A percentile compares a stretch with the other conserved stretches of the same genome.
These are phyloP conservation scores for Oryza punctata DNA, from an alignment of 176 grass and related monocot genomes.

Conservation along the genomic window DNA sequence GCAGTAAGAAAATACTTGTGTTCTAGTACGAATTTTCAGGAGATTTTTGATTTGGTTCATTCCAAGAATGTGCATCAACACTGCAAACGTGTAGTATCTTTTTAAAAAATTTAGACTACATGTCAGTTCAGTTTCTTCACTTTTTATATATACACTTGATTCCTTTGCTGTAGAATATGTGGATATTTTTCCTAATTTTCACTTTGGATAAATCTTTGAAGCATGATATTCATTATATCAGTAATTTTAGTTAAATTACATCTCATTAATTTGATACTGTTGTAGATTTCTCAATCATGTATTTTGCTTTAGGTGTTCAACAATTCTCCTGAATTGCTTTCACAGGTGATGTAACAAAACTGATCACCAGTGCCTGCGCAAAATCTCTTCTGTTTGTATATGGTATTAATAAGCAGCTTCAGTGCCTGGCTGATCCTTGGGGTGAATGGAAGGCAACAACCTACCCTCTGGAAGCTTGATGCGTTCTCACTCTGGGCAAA, in stretches of 20 bases:
- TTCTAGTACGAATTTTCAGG: background rate
- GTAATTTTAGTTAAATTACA: background rate
- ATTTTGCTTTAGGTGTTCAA: background rate
- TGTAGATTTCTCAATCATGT: background rate
- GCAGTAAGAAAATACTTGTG: background rate
- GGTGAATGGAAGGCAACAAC: slow-evolving; percentile 68
- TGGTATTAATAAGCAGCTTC: background rate
- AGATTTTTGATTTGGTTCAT: background rate
- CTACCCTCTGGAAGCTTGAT: slow-evolving; percentile 57
- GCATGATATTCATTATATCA: background rate
- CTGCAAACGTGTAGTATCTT: background rate
- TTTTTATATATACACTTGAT: background rate
- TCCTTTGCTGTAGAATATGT: background rate
- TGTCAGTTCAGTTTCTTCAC: background rate
- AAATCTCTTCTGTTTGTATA: background rate
- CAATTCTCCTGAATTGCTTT: slow-evolving; percentile 11
- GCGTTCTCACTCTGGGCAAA: slow-evolving; percentile 49
- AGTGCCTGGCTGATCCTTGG: slow-evolving; percentile 5
- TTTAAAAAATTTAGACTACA: background rate
- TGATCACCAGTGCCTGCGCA: background rate
- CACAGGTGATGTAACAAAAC: background rate
- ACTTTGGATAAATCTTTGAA: background rate
- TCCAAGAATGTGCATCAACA: background rate
- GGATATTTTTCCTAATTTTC: background rate
- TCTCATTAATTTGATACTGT: background rate